Evolutionary conservation across 2,329 filamentous ascomycete genomes (phyloP), one percentile per base, ranked within the genome.

Genomic region (Fonsecaea nubica): DNA sequence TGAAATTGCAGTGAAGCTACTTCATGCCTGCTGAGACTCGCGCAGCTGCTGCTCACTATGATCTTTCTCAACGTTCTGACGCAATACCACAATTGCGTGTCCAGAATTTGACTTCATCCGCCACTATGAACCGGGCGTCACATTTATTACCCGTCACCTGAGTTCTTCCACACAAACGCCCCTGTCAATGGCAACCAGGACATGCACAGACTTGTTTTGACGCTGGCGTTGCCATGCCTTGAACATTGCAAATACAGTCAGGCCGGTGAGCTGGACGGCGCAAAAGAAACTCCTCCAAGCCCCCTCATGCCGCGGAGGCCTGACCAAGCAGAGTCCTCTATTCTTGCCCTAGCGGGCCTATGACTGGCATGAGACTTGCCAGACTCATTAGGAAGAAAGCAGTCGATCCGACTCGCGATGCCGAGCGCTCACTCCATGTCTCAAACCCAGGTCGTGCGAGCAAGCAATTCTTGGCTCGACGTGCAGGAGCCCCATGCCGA

Each of bases 1-100:
- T 68, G 25, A 18, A 63, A 25, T 36, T 36, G 35, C 48, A 56
- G n/a, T 55, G 30, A 62, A 15, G n/a, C 18, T 9, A 18, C 52
- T 2, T 30, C 5, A 30, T 13, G 45, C 10, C 45, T 21, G 10
- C 15, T 4, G 40, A 6, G 15, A 50, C 3, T 25, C 7, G 12
- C 25, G n/a, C 45, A 25, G 18, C 18, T 30, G 18, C 18, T 25
- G 13, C 21, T 10, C 21, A 50, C 21, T 25, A 10, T 21, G 12
- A 21, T 5, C 45, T 50, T 50, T 50, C 45, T 25, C 45, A 32
- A 32, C 6, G 9, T 45, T 5, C 18, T n/a, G 40, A 50, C n/a
- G 21, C n/a, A 21, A 10, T 7, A 21, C 10, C n/a, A 21, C 18
- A 18, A 50, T 13, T 4, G 5, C 10, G 21, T 30, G 18, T 50